These are phyloP conservation scores for Bruguiera parviflora DNA, from an alignment of 345 rosid genomes.

Conservation along the genomic window DNA sequence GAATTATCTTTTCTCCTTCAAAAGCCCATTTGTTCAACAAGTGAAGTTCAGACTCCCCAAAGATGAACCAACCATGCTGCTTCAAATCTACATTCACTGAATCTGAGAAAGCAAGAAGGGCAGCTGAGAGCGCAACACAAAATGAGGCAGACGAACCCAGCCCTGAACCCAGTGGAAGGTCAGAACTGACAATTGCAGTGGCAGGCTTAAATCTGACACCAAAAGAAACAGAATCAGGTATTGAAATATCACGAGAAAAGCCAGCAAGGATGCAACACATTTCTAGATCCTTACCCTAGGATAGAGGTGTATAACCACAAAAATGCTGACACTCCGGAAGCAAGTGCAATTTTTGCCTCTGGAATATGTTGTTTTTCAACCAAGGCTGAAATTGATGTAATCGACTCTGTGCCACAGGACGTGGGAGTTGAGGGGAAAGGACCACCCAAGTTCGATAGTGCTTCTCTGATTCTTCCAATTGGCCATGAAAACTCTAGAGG, in stretches of 20 bases:
- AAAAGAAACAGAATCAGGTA: conserved; percentile 18
- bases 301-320: conserved; percentile 86
- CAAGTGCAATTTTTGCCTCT: conserved; percentile 58
- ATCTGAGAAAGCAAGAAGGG: conserved; percentile 53
- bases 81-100: conserved; percentile 36
- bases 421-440: conserved; percentile 49
- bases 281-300: conserved; percentile 52
- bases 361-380: conserved; percentile 72
- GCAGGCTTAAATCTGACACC: conserved; percentile 72
- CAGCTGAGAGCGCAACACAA: conserved; percentile 75
- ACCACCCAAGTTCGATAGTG: conserved; percentile 40
- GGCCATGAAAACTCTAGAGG: conserved; percentile 80
- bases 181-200: conserved; percentile 58
- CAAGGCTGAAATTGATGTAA: conserved; percentile 47
- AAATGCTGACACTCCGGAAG: conserved; percentile 74
- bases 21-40: conserved; percentile 92
- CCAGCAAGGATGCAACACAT: not conserved
- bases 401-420: conserved; percentile 48
- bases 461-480: conserved; percentile 52
- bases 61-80: conserved; percentile 50
- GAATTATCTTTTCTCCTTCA: conserved; percentile 91
- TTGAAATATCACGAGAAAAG: not conserved
- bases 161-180: conserved; percentile 87
- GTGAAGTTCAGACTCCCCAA: conserved; percentile 52
- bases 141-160: conserved; percentile 94